Evolutionary conservation across 768 basidiomycete genomes (phyloP), one percentile per base, ranked within the genome.

Genomic region (Panaeolus papilionaceus): DNA sequence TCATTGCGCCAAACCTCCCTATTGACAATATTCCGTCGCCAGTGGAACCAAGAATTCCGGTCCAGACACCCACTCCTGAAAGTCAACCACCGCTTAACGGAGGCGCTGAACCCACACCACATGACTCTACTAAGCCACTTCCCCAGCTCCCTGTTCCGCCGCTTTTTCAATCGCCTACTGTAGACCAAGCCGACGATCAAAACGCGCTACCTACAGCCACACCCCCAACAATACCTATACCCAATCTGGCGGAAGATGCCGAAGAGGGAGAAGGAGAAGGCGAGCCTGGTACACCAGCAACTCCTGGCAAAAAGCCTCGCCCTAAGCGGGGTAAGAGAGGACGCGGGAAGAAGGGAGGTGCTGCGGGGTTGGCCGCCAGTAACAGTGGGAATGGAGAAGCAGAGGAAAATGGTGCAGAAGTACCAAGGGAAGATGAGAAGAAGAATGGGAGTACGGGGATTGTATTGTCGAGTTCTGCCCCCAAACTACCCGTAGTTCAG

Each of bases 301-400:
- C 80, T 1, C 80, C 82, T 4, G 79, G 82, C 68, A 82, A 83
- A 78, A 81, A 81, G 14, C 54, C 54, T 14, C 84, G 80, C 71
- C 77, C 72, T 0, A 76, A 84, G 45, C 79, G 88, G 65, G 86
- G 88, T 38, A 84, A 83, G 76, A 78, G 85, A 65, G 86, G 84
- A 2, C 85, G 85, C 76, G 87, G 86, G 75, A 87, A 85, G 73
- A 86, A 85, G 65, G 68, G 76, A 0, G 80, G 80, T 26, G 75
- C 71, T 7, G 74, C 23, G 49, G 49, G 49, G 6, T 51, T 72
- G 20, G 76, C 68, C 33, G 74, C 54, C 28, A 58, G 71, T 38
- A 67, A 69, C 38, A 83, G 81, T 63, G 80, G 79, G 11, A 82
- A 84, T 44, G 86, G 83, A 61, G 87, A 76, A 49, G 79, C 72